Base-by-base conservation (phyloP, 2,329 filamentous ascomycete genomes). In the Ceratocystis albifundus region DNA sequence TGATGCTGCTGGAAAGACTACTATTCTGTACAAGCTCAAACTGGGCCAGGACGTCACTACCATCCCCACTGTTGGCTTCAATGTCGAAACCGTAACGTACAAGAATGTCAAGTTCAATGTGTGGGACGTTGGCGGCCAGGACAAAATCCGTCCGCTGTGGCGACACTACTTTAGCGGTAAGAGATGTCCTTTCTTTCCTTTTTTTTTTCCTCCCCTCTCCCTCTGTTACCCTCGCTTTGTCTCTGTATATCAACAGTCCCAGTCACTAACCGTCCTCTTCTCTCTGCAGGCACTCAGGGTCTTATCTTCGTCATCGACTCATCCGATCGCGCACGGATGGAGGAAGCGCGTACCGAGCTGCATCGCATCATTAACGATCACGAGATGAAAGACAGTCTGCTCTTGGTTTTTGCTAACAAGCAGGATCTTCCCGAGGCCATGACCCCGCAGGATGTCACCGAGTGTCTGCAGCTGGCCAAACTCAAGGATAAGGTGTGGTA, bases 71-170 rank as follows among this genome's bases (percentile, higher is more conserved):
- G 94, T 99, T 72, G 94, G 93, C 72, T 97, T 97, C 84, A 97
- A 97, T 83, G 94, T 97, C 77, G 93, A 97, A 82, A 96, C 91
- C 3, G 92, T 97, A 73, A 95, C 92, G 71, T 96, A 96, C 82
- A 96, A 96, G 84, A 97, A 97, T 77, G 92, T 96, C 78, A 95
- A 96, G 79, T 97, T 97, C 82, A 97, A 95, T 74, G 93, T 97
- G 70, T 97, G 93, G 93, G 93, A 97, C 80, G 93, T 97, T 68
- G 93, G 93, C 77, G 93, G 93, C 70, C 93, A 97, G 82, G 93
- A 97, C 84, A 97, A 97, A 87, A 97, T 97, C 74, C 85, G 93
- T 71, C 93, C 93, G 70, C 81, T 97, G 69, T 97, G 93, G 93
- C 87, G 93, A 78, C 93, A 97, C 81, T 97, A 97, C 81, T 97